Evolutionary conservation across 805 yeast genomes (phyloP), one percentile per base, ranked within the genome.

Genomic region (Metschnikowia aberdeeniae): DNA sequence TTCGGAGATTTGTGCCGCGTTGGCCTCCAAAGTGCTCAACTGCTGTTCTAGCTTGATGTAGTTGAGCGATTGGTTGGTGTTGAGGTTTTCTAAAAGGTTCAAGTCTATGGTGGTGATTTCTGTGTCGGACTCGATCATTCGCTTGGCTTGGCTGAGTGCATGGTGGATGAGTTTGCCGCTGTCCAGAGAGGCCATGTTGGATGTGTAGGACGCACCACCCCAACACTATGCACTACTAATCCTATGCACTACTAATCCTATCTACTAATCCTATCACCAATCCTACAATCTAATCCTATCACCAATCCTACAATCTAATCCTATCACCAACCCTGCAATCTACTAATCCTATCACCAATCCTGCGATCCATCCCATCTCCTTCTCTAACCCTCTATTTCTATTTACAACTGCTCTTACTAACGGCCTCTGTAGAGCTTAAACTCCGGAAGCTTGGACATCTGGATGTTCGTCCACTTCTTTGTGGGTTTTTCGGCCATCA

Each of bases 401-500:
- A 7, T 22, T 22, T 22, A 22, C 26, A 22, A 7, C 26, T 22
- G 26, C 26, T 22, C 26, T 22, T 10, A 6, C 14, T 67, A 84
- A 55, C 89, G 80, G 22, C 86, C 82, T 60, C 84, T 70, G 66
- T 72, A 86, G 63, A 78, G 58, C 59, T 69, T 75, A 59, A 82
- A 84, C 58, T 78, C 34, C 8, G 82, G 72, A 31, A 63, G 61
- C 53, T 74, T 75, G 3, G 81, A 66, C 52, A 75, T 76, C 58
- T 77, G 62, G 49, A 76, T 62, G 58, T 82, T 83, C 40, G 75
- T 61, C 68, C 76, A 81, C 54, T 79, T 78, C 62, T 80, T 82
- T 5, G 86, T 74, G 26, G 97, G 96, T 43, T 74, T 73, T 45
- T 68, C 66, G 47, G 77, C 70, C 52, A 82, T 61, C 58, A 74